Evolutionary conservation across 129 eudicot species (phyloP), one percentile per base, ranked within the genome.

Genomic region (Centaurea solstitialis): DNA sequence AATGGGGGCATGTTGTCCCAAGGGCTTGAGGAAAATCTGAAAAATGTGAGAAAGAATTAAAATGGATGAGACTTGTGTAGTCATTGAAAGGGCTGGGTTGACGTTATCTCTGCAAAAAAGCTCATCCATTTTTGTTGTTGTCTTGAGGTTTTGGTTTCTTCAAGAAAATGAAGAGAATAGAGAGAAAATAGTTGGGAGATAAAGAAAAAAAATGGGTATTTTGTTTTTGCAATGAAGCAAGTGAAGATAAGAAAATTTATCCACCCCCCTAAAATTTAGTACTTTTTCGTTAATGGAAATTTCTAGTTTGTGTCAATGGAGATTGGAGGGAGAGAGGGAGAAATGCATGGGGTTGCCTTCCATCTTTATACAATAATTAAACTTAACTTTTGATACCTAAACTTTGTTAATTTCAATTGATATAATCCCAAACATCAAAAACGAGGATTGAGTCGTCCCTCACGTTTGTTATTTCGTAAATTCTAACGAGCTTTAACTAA

Each of bases 31-130:
- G 75, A 87, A 76, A 57, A 94, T 86, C 80, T 92, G 97, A 59
- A 89, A 88, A 71, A 91, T 78, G 70, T 94, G 98, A 24, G 98
- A 94, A 62, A 94, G 87, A 53, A 93, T 93, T 53, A 94, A 88
- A 83, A 92, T 87, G 89, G 90, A 86, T 15, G 93, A 88, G 76
- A 88, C 87, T 82, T 94, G 98, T 9, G 91, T 68, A 5, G 96
- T 93, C 97, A 92, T 87, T 10, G 94, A 76, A 22, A 92, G 73
- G 41, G 94, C 86, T 8, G 98, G 98, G 76, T 94, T 94, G 89
- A 94, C 87, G 73, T 82, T 83, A 7, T 72, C 78, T 47, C 59
- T 72, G 70, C 92, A 86, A 10, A 70, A 78, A 68, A 45, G 70
- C 61, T 38, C 64, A 28, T 40, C 72, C 79, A 72, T 71, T 57